Evolutionary conservation across 257 asterid genomes (phyloP).

Genomic region (Solanum etuberosum): DNA sequence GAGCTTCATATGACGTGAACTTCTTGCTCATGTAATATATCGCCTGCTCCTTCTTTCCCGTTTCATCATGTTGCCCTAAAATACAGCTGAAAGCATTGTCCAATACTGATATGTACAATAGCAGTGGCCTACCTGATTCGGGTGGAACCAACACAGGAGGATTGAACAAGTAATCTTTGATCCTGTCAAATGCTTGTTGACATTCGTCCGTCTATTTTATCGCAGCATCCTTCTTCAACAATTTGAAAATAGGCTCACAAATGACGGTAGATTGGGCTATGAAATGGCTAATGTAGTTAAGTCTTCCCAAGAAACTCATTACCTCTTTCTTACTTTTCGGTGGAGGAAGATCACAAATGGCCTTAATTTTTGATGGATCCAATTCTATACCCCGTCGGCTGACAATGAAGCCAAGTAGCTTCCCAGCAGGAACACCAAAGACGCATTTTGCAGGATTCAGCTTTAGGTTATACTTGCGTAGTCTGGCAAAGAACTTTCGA

Average conservation of each 20-base stretch:
- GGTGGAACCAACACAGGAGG: background rate
- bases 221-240: no score
- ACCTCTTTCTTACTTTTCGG: no score
- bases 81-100: no score
- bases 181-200: background rate
- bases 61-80: background rate
- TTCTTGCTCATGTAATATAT: background rate
- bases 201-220: background rate
- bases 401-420: background rate
- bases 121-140: background rate
- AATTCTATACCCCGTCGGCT: background rate
- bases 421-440: background rate
- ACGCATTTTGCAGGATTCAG: background rate
- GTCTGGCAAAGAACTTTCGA: background rate
- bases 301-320: background rate
- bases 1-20: background rate
- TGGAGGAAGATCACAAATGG: no score
- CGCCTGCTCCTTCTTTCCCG: background rate
- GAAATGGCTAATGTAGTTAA: background rate
- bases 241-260: background rate
- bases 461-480: background rate
- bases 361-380: background rate
- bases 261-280: no score
- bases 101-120: background rate
- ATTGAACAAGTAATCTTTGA: no score